These are phyloP conservation scores for Marasmius sp. DNA, from an alignment of 1,284 basidiomycete genomes.

Conservation along the genomic window DNA sequence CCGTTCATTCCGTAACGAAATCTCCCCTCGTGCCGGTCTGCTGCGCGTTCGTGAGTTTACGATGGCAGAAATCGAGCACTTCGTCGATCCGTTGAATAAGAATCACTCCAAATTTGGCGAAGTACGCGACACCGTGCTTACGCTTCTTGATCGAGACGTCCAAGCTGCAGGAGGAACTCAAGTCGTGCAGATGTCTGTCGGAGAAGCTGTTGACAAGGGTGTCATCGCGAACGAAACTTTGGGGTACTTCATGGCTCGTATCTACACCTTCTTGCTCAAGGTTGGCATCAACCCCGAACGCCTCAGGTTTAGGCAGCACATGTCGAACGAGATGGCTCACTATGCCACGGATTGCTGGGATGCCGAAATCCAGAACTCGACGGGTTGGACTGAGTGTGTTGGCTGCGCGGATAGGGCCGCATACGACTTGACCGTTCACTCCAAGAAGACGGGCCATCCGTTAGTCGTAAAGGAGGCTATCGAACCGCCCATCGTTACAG, in stretches of 20 bases:
- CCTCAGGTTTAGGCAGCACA: conserved; percentile 94
- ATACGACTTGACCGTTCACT: conserved; percentile 80
- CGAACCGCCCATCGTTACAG: conserved; percentile 68
- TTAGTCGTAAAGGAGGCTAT: conserved; percentile 85
- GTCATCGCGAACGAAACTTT: conserved; percentile 97
- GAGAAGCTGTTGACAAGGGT: conserved; percentile 85
- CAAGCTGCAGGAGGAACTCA: conserved; percentile 80
- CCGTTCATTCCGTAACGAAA: conserved; percentile 96
- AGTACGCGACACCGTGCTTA: conserved; percentile 74
- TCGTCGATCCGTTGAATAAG: conserved; percentile 94
- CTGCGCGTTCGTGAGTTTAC: conserved; percentile 98
- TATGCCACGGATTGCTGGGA: conserved; percentile 99
- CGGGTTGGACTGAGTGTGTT: conserved; percentile 98
- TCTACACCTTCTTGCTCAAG: conserved; percentile 87
- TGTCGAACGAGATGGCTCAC: conserved; percentile 96
- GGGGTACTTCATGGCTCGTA: conserved; percentile 95
- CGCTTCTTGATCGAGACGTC: conserved; percentile 81
- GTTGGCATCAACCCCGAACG: conserved; percentile 88
- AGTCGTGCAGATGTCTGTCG: conserved; percentile 71
- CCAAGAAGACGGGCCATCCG: conserved; percentile 64
- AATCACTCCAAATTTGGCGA: conserved; percentile 83
- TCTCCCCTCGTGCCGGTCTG: conserved; percentile 93
- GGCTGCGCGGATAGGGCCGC: conserved; percentile 99
- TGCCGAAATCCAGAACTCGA: conserved; percentile 93
- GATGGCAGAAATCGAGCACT: conserved; percentile 99